Percentiles rank a stretch among this genome's conserved stretches.
Conservation (phyloP, 2,329 filamentous ascomycete genomes). For the Boeremia exigua region DNA sequence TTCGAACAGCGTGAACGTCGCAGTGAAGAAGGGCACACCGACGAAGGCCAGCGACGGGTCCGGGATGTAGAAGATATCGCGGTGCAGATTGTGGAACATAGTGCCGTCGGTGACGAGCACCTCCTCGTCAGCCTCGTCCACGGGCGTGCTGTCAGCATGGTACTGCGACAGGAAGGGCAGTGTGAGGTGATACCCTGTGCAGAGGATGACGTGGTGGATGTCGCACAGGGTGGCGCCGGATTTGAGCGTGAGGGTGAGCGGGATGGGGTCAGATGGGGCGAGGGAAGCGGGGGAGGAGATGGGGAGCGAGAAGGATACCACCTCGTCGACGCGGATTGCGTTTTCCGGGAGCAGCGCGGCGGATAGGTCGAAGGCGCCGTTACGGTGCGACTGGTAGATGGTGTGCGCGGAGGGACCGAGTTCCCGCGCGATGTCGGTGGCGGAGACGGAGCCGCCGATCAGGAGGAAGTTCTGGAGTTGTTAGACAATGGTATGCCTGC, state of each 20-base stretch:
- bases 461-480: constrained; percentile 58
- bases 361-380: constrained; percentile 66
- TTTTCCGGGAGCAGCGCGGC: constrained; percentile 60
- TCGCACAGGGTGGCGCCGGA: constrained; percentile 60
- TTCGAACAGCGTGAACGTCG: constrained; percentile 73
- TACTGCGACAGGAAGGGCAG: constrained; percentile 67
- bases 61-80: constrained; percentile 74
- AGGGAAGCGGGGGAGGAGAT: neutral
- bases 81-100: constrained; percentile 70
- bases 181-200: constrained; percentile 72
- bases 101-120: constrained; percentile 69
- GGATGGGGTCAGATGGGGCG: constrained; percentile 49
- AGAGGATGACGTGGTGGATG: constrained; percentile 68
- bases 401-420: constrained; percentile 53
- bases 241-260: constrained; percentile 59
- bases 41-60: constrained; percentile 70
- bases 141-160: constrained; percentile 53
- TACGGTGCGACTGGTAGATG: constrained; percentile 64
- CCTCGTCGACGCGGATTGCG: constrained; percentile 59
- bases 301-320: constrained; percentile 54
- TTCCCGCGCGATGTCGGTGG: constrained; percentile 61
- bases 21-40: constrained; percentile 69
- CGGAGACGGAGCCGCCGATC: constrained; percentile 63
- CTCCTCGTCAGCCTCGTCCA: constrained; percentile 57
- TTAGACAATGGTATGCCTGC: neutral